Base-by-base conservation (phyloP, 2,329 filamentous ascomycete species). In the Epichloe gansuensis region DNA sequence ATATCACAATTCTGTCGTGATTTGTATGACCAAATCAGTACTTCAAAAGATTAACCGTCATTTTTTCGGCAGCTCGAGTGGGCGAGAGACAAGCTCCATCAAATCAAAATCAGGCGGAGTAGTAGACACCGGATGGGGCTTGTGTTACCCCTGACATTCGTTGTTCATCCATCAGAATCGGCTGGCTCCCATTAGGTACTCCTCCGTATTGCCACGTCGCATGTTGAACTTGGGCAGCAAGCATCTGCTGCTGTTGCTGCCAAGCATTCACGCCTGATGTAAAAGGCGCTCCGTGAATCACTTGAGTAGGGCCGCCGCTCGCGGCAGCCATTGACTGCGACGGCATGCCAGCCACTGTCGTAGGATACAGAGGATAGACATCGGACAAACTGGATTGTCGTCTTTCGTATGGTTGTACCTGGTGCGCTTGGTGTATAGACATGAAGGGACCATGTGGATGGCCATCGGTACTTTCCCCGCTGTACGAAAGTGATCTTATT, bases 401-500 rank as follows among this genome's bases (percentile, higher is more conserved):
- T 54, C 74, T 68, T 41, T 74, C 73, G 52, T 72, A 76, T 8
- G 66, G 56, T n/a, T 56, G 60, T 38, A 66, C 61, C 23, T 70
- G 67, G 5, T 57, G 61, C 35, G 66, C 61, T 23, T 70, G 67
- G 5, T 66, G 61, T 45, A 73, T 65, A 9, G 68, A 59, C n/a
- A 70, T 61, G 53, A 72, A 76, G 25, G 70, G 68, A 1, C 61
- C 55, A 17, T 68, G 60, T 23, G 66, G 63, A 8, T 68, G 68
- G 47, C 61, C 60, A 4, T 60, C 54, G 51, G 68, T 59, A 38
- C 63, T 61, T 17, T 76, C 74, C 42, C 70, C 68, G 31, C 73
- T 68, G 47, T 74, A 77, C 0, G 75, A 76, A 58, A 76, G 63
- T 4, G 74, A 76, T 44, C 75, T 69, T 31, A 64, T 59, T 13